Base-by-base conservation (phyloP, 441 rosid genomes). In the Populus tomentosa region DNA sequence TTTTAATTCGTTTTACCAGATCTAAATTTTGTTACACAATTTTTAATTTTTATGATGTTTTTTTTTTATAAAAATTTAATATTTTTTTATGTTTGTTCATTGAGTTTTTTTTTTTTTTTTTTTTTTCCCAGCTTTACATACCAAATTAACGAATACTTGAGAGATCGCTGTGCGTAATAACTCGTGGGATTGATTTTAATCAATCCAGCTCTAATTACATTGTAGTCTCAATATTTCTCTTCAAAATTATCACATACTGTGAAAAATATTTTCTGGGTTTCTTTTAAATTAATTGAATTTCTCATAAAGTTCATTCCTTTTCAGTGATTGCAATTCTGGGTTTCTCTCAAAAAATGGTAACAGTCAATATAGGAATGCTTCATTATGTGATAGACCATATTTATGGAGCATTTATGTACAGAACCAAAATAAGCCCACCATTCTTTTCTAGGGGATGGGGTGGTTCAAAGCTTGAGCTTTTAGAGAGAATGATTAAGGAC, bases 361-460 rank as follows among this genome's bases (percentile, higher is more conserved):
- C 94, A 0, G 88, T 87, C 73, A 96, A 88, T 87, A 70, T 92
- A 16, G 98, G 98, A 56, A 89, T 90, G 94, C 90, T 96, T 68
- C 99, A 96, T 85, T 91, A 90, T 77, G 90, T 96, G 42, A 67
- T 94, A 56, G 99, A 94, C 82, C 99, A 96, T 64, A 79, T 96
- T 0, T 96, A 96, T 74, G 98, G 97, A 76, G 98, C 97, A 72
- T 88, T 94, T 71, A 85, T 96, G 97, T 94, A 96, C 83, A 86
- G 97, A 77, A 87, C 90, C 71, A 91, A 88, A 87, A 80, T 96
- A 13, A 88, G 90, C 74, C 90, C 95, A 3, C 99, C 91, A 1
- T 94, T 96, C 79, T 96, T 96, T 81, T 94, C 99, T 4, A 80
- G 93, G 71, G 99, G 99, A 5, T 96, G 99, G 97, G 98, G 98